Evolutionary conservation across 306 rosid genomes (phyloP), one percentile per base, ranked within the genome.

Genomic region (Dalbergia cochinchinensis): DNA sequence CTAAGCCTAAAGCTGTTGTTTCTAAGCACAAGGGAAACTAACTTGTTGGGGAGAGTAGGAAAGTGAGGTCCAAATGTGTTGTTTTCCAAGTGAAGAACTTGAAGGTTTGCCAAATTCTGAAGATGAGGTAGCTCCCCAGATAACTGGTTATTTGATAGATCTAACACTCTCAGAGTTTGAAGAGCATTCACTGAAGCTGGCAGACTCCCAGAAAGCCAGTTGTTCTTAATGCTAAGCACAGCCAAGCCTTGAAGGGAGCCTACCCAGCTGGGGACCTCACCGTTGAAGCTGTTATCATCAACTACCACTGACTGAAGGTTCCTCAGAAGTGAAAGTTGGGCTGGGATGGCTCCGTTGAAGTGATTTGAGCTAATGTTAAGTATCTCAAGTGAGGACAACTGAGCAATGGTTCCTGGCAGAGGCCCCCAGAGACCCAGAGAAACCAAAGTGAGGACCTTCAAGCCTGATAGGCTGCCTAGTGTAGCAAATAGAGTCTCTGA

Each of bases 361-460:
- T 86, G 60, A 69, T 95, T 95, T 63, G 91, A 83, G 81, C 90
- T 90, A 37, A 91, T 81, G 83, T 95, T 91, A 10, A 95, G 90
- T 73, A 92, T 95, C 82, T 95, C 99, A 42, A 95, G 79, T 14
- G 96, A 95, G 65, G 87, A 65, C 48, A 93, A 44, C 8, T 74
- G 67, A 22, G 72, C 77, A 71, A 93, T 71, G 71, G 51, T 84
- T 65, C 81, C 78, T 73, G 99, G 94, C 44, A 95, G 16, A 35
- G 92, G 80, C 6, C 99, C 98, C 92, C 91, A 86, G 31, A 95
- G 73, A 37, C 92, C 91, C 42, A 95, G 82, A 68, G 96, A 91
- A 74, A 86, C 94, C 83, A 93, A 73, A 74, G 96, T 86, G 19
- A 95, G 90, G 3, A 95, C 99, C 75, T 91, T 95, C 81, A 95